phyloP scores from a whole-genome alignment of 805 yeast genomes.

The Spathaspora arborariae region DNA sequence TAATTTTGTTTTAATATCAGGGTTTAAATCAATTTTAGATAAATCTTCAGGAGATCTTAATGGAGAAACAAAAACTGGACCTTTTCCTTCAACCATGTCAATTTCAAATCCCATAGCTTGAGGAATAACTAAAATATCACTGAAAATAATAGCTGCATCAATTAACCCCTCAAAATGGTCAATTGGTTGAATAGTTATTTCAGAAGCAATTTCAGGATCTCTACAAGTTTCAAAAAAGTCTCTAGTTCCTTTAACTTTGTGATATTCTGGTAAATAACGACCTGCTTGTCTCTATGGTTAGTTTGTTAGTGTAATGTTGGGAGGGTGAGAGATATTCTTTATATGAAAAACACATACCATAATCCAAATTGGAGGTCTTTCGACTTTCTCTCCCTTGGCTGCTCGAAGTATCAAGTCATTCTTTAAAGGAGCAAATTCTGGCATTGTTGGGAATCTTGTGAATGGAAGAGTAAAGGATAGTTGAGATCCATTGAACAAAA shows the following conservation, averaged over 20 bases:
- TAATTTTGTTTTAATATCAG: slow-evolving; percentile 71
- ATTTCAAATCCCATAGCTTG: slow-evolving; percentile 98
- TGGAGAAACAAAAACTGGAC: slow-evolving; percentile 91
- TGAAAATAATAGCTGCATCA: slow-evolving; percentile 96
- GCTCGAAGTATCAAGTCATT: slow-evolving; percentile 92
- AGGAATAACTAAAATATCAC: slow-evolving; percentile 93
- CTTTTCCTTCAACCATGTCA: slow-evolving; percentile 89
- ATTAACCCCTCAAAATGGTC: slow-evolving; percentile 83
- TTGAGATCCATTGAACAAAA: no score
- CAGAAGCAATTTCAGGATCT: slow-evolving; percentile 90
- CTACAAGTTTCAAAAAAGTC: slow-evolving; percentile 96
- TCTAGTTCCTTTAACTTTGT: slow-evolving; percentile 74
- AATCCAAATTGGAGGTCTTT: slow-evolving; percentile 97
- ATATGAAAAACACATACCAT: slow-evolving; percentile 57
- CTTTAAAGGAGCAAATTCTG: slow-evolving; percentile 68
- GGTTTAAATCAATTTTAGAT: slow-evolving; percentile 51
- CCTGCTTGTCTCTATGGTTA: slow-evolving; percentile 84
- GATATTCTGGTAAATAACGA: slow-evolving; percentile 87
- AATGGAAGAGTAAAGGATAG: not conserved
- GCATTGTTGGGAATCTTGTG: slow-evolving; percentile 14
- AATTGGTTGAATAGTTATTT: slow-evolving; percentile 92
- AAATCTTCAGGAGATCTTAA: slow-evolving; percentile 72
- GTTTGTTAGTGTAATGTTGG: not conserved
- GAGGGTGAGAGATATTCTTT: no score
- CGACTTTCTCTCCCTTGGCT: slow-evolving; percentile 85